Percentiles rank a stretch among this genome's conserved stretches.
Conservation (phyloP, 2,329 filamentous ascomycete species). For the Hypoxylon sp. region DNA sequence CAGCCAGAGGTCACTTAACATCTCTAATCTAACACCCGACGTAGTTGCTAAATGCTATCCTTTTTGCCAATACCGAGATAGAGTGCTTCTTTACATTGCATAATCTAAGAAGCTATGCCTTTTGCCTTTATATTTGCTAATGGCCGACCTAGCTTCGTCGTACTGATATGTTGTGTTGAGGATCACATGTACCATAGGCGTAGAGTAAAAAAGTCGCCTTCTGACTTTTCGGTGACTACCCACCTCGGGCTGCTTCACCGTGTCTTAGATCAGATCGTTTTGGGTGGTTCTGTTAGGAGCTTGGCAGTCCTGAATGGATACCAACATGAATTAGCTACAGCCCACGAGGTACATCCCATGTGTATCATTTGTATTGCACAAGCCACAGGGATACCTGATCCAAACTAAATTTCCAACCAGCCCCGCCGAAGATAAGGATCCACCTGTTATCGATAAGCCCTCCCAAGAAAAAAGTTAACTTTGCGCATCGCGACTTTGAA, state of each 20-base stretch:
- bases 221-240: slow-evolving; percentile 8
- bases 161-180: background rate
- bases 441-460: slow-evolving; percentile 43
- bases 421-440: slow-evolving; percentile 31
- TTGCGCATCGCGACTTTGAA: slow-evolving; percentile 28
- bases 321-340: slow-evolving; percentile 17
- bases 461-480: slow-evolving; percentile 39
- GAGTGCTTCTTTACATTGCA: background rate
- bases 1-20: slow-evolving; percentile 45
- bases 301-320: slow-evolving; percentile 28
- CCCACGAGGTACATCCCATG: slow-evolving; percentile 12
- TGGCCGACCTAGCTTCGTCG: slow-evolving; percentile 29
- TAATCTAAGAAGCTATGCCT: background rate
- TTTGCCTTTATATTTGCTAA: slow-evolving; percentile 14
- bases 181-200: slow-evolving; percentile 7
- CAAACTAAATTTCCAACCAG: slow-evolving; percentile 7
- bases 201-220: slow-evolving; percentile 6
- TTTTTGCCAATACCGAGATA: slow-evolving; percentile 29
- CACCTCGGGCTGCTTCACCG: slow-evolving; percentile 10
- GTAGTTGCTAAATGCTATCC: slow-evolving; percentile 42
- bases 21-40: slow-evolving; percentile 49
- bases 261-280: slow-evolving; percentile 27
- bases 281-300: slow-evolving; percentile 14
- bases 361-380: slow-evolving; percentile 17
- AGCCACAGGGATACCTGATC: slow-evolving; percentile 10